Conservation (phyloP, 2,329 filamentous ascomycete species). For the Dothideomycetes sp. region DNA sequence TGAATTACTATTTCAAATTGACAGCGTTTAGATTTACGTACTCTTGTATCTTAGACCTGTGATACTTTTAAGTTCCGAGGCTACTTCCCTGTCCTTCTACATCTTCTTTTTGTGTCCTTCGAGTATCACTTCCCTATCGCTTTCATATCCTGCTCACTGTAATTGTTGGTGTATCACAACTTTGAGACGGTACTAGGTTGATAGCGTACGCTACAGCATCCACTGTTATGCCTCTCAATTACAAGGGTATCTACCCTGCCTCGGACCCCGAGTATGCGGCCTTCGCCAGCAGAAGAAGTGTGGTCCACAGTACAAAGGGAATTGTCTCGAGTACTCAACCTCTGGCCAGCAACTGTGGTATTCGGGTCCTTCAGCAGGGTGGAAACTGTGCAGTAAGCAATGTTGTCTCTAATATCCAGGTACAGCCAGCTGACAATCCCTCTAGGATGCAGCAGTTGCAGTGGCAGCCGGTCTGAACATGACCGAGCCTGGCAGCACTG, state of each 20-base stretch:
- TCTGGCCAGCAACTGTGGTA: constrained; percentile 75
- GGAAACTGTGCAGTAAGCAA: constrained; percentile 78
- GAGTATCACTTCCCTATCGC: no score
- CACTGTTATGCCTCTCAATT: constrained; percentile 42
- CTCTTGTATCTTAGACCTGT: no score
- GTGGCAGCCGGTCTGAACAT: constrained; percentile 87
- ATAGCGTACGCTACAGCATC: no score
- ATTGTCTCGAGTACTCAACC: constrained; percentile 88
- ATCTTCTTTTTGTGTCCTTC: no score
- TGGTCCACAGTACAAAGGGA: constrained; percentile 84
- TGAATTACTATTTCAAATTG: no score
- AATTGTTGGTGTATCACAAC: no score
- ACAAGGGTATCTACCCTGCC: constrained; percentile 39
- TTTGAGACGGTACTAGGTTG: no score
- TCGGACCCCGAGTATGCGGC: constrained; percentile 44
- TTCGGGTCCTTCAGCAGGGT: constrained; percentile 72
- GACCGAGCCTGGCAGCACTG: constrained; percentile 85
- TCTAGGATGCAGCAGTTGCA: constrained; percentile 86
- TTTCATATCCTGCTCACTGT: no score
- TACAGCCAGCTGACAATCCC: constrained; percentile 6
- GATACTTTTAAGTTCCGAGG: no score
- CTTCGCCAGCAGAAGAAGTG: constrained; percentile 74
- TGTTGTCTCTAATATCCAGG: background rate
- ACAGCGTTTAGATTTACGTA: no score
- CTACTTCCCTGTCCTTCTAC: no score